Base-by-base conservation (phyloP, 352 stramenopile species). In the Phytopythium ostracodes region DNA sequence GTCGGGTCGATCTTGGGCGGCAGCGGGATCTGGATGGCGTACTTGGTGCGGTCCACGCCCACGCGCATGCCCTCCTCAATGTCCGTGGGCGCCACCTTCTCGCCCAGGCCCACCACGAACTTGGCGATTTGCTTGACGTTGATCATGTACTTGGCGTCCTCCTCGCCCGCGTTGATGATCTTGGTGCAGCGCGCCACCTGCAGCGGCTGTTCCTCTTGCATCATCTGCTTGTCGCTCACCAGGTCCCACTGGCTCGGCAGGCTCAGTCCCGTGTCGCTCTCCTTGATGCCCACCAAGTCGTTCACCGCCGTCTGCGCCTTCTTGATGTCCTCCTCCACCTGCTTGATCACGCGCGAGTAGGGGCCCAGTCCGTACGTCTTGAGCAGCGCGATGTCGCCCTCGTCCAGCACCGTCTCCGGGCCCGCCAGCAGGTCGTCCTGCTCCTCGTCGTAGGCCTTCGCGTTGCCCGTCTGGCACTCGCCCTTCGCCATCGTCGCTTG, bases 61-160 rank as follows among this genome's bases (percentile, higher is more conserved):
- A 99, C 97, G 57, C 98, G 92, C 98, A 99, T 99, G 15, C 97
- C 97, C 68, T 99, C 98, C 76, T 99, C 98, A 64, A 99, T 98
- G 69, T 99, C 98, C 17, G 97, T 99, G 1, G 97, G 97, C 4
- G 98, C 96, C 0, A 99, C 97, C 73, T 99, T 99, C 66, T 99
- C 96, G 43, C 96, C 97, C 0, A 99, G 73, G 5, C 95, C 97
- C 17, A 99, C 98, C 20, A 99, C 98, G 72, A 99, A 99, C 80
- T 99, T 99, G 64, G 98, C 98, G 82, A 99, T 99, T 79, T 99
- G 97, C 74, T 99, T 99, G 65, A 99, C 95, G 76, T 99, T 99
- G 70, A 99, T 99, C 55, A 99, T 97, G 84, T 99, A 99, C 79
- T 99, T 99, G 72, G 96, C 96, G 64, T 98, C 91, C 53, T 98